A percentile compares a stretch with the other conserved stretches of the same genome.
These are phyloP conservation scores for Raddia guianensis DNA, from an alignment of 176 grass and related monocot species.

Conservation along the genomic window DNA sequence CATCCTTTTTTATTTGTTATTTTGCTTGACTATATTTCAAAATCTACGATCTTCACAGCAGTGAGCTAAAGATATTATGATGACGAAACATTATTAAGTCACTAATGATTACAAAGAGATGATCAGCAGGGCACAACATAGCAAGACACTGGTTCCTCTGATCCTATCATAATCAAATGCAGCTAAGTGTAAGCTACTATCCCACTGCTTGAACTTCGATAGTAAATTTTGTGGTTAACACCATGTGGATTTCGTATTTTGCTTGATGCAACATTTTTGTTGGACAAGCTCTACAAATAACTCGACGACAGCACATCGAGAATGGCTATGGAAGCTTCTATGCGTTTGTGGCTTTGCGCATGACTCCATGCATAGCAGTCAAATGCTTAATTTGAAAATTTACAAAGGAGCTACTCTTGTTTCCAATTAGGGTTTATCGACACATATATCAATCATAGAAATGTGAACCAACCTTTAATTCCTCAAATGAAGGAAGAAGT, in stretches of 20 bases:
- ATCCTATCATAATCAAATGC: neutral
- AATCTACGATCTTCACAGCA: neutral
- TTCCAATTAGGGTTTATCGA: slow-evolving; percentile 4
- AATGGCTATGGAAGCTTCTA: neutral
- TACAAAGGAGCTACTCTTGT: neutral
- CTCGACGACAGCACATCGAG: neutral
- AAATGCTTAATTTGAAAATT: slow-evolving; percentile 14
- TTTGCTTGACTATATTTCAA: neutral
- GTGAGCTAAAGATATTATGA: neutral
- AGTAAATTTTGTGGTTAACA: neutral
- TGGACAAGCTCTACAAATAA: neutral
- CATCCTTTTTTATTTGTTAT: slow-evolving; percentile 1
- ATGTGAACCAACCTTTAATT: slow-evolving; percentile 18
- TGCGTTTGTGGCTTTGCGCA: neutral
- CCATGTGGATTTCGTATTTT: neutral
- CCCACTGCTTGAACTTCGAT: neutral
- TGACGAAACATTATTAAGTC: slow-evolving; percentile 11
- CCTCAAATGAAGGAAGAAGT: slow-evolving; percentile 17
- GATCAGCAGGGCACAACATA: neutral
- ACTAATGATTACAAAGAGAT: neutral
- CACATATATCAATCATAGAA: neutral
- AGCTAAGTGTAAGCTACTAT: slow-evolving; percentile 1
- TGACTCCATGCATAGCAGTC: neutral
- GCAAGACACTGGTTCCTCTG: neutral
- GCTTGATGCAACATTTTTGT: slow-evolving; percentile 3